Percentiles rank a stretch among this genome's conserved stretches.
Evolutionary conservation across 2,329 filamentous ascomycete species (phyloP).

Genomic region (Teratosphaeria epicoccoides): DNA sequence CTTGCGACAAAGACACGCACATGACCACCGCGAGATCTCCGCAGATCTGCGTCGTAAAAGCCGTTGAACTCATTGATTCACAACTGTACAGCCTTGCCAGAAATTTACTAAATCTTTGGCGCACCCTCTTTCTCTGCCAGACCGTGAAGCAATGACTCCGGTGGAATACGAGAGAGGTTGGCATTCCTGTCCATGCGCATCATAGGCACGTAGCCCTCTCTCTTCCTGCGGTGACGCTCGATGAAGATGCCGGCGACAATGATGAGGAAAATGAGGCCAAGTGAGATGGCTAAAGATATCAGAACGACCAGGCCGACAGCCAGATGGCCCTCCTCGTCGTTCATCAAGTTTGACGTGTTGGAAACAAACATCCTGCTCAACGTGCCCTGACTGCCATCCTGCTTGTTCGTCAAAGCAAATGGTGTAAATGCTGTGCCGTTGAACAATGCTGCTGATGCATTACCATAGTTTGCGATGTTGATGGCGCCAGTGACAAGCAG

Average conservation of each 20-base stretch:
- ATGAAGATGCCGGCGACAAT: conserved; percentile 64
- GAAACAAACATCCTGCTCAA: conserved; percentile 77
- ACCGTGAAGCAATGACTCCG: conserved; percentile 25
- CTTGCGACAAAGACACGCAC: too few species aligned
- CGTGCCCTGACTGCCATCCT: conserved; percentile 55
- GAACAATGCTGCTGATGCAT: conserved; percentile 75
- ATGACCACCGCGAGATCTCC: too few species aligned
- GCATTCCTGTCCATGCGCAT: conserved; percentile 50
- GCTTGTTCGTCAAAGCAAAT: conserved; percentile 65
- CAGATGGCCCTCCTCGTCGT: conserved; percentile 43
- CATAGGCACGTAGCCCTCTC: conserved; percentile 71
- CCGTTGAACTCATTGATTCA: too few species aligned
- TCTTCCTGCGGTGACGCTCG: conserved; percentile 64
- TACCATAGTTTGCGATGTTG: conserved; percentile 63
- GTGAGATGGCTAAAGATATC: conserved; percentile 67
- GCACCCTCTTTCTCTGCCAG: conserved; percentile 16
- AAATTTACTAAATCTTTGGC: conserved; percentile 10
- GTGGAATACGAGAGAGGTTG: conserved; percentile 43
- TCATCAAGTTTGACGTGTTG: conserved; percentile 62
- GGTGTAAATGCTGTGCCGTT: conserved; percentile 71
- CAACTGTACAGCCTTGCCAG: not conserved
- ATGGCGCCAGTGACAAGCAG: conserved; percentile 81
- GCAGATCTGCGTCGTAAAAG: too few species aligned
- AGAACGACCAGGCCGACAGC: conserved; percentile 69
- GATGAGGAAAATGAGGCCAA: conserved; percentile 66